phyloP scores from a whole-genome alignment of 345 rosid species.

The Eucalyptus cloeziana region DNA sequence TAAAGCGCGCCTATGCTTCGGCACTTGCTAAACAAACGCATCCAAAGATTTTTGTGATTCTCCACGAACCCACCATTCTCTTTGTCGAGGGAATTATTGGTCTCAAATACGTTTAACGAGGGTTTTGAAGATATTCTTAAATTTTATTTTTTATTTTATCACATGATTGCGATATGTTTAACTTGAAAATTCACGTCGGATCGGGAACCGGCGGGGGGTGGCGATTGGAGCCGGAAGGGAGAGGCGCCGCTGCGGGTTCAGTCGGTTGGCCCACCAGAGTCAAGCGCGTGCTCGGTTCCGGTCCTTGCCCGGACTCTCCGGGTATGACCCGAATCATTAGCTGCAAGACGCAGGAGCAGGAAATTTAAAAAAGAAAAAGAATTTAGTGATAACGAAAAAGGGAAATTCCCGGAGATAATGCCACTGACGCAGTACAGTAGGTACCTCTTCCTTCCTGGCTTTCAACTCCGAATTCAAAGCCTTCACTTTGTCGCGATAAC shows the following conservation, averaged over 20 bases:
- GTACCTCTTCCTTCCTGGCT: background rate
- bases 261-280: background rate
- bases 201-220: background rate
- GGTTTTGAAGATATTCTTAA: background rate
- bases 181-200: background rate
- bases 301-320: background rate
- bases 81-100: background rate
- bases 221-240: background rate
- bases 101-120: no score
- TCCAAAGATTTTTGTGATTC: background rate
- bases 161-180: background rate
- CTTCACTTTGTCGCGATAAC: background rate
- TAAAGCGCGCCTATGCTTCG: background rate
- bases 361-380: background rate
- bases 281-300: background rate
- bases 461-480: background rate
- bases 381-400: background rate
- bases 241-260: background rate
- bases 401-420: background rate
- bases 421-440: background rate
- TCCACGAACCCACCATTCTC: background rate
- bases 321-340: background rate
- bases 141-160: background rate
- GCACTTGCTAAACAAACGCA: background rate
- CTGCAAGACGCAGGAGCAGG: background rate